phyloP scores from a whole-genome alignment of 2,329 filamentous ascomycete genomes.

The Sphaerulina musiva region DNA sequence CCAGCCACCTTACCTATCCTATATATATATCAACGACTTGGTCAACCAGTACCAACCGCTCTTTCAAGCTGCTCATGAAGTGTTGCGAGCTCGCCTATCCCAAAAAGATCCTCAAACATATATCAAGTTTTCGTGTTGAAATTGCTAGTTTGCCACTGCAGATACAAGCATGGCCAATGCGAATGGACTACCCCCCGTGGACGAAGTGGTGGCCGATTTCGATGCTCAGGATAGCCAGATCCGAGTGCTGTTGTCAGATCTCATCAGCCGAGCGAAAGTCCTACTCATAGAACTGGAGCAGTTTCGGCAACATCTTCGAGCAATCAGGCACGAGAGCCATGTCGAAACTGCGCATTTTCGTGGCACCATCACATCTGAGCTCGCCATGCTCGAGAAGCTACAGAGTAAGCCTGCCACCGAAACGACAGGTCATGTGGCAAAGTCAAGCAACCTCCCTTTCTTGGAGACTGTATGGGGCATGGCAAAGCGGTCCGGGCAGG shows the following conservation, averaged over 20 bases:
- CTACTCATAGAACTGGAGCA: slow-evolving; percentile 39
- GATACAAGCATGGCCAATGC: slow-evolving; percentile 1
- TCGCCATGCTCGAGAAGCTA: slow-evolving; percentile 30
- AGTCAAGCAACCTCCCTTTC: slow-evolving; percentile 61
- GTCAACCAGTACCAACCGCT: too few species aligned
- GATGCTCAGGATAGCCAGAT: background rate
- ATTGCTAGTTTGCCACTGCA: background rate
- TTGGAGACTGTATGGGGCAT: slow-evolving; percentile 58
- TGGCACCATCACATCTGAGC: slow-evolving; percentile 33
- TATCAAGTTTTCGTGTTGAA: background rate
- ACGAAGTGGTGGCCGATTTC: background rate
- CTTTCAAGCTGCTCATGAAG: too few species aligned
- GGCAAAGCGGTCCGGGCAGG: slow-evolving; percentile 51
- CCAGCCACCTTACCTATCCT: too few species aligned
- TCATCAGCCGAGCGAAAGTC: slow-evolving; percentile 35
- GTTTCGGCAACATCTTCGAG: slow-evolving; percentile 34
- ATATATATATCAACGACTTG: too few species aligned
- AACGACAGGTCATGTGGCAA: slow-evolving; percentile 47
- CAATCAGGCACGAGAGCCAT: slow-evolving; percentile 33
- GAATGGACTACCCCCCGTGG: background rate
- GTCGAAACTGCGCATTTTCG: slow-evolving; percentile 33
- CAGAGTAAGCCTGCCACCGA: slow-evolving; percentile 22
- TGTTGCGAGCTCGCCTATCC: too few species aligned
- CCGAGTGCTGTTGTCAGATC: slow-evolving; percentile 20
- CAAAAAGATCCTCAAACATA: too few species aligned